Percentiles rank a stretch among this genome's conserved stretches.
Evolutionary conservation across 2,329 filamentous ascomycete species (phyloP).

Genomic region (Cladosporium phlei): DNA sequence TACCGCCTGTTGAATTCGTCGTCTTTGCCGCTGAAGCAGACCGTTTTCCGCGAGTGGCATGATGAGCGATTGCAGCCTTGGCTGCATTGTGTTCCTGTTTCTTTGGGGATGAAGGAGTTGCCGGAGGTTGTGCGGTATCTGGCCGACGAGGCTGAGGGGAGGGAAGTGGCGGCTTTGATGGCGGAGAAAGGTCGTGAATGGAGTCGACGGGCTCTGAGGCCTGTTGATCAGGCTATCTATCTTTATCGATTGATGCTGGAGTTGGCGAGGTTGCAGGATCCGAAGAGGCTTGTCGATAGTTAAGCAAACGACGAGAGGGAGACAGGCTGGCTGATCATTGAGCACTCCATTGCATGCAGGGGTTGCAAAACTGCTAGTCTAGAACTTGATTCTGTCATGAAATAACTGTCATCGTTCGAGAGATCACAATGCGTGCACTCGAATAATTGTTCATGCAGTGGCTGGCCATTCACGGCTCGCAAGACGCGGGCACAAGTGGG

Average conservation of each 20-base stretch:
- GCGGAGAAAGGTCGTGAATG: constrained; percentile 17
- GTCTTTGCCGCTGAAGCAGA: constrained; percentile 49
- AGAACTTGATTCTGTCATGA: too few species aligned
- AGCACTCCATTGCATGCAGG: too few species aligned
- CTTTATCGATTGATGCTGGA: constrained; percentile 17
- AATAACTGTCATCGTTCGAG: too few species aligned
- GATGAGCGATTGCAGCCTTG: constrained; percentile 53
- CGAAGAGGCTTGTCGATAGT: not conserved
- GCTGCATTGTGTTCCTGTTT: constrained; percentile 55
- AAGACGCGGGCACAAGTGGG: too few species aligned
- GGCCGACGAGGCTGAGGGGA: constrained; percentile 24
- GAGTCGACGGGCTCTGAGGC: constrained; percentile 14
- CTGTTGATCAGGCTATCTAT: constrained; percentile 15
- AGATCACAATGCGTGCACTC: too few species aligned
- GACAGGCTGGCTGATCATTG: too few species aligned
- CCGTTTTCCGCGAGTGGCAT: constrained; percentile 54
- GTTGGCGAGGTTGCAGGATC: constrained; percentile 14
- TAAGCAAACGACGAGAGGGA: too few species aligned
- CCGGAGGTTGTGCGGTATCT: constrained; percentile 49
- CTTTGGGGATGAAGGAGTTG: constrained; percentile 47
- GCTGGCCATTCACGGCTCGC: too few species aligned
- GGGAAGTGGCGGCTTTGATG: constrained; percentile 14
- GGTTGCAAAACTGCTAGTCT: too few species aligned
- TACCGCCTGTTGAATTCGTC: constrained; percentile 48
- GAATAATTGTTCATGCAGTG: too few species aligned